A percentile compares a stretch with the other conserved stretches of the same genome.
phyloP scores from a whole-genome alignment of 345 rosid species.

The Rhizophora mangle region DNA sequence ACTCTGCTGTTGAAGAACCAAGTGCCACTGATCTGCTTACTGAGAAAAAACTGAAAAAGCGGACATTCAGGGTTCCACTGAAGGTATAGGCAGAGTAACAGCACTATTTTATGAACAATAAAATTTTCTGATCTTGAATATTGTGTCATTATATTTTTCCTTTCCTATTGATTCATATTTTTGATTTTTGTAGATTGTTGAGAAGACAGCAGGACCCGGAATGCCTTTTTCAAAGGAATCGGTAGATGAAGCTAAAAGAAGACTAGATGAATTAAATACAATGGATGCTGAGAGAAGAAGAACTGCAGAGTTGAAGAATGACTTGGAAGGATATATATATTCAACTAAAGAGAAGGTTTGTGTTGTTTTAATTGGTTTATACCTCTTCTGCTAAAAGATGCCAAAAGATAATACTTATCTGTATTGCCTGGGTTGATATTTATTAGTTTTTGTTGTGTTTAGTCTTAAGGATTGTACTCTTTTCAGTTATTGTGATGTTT shows the following conservation, averaged over 20 bases:
- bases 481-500: not conserved
- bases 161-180: not conserved
- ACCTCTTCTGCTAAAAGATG: not conserved
- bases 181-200: constrained; percentile 50
- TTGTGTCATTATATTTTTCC: not conserved
- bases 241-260: constrained; percentile 61
- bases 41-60: constrained; percentile 76
- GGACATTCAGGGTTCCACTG: constrained; percentile 76
- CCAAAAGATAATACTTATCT: not conserved
- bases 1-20: constrained; percentile 47
- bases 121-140: constrained; percentile 1
- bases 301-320: constrained; percentile 90
- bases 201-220: constrained; percentile 84
- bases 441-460: not conserved
- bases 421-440: not conserved
- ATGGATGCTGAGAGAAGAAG: constrained; percentile 86
- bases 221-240: constrained; percentile 61
- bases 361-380: not conserved
- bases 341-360: constrained; percentile 91
- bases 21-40: constrained; percentile 44
- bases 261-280: constrained; percentile 74
- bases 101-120: not conserved
- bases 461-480: not conserved
- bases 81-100: constrained; percentile 47
- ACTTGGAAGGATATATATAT: constrained; percentile 90